Base-by-base conservation (phyloP, 2,329 filamentous ascomycete genomes). In the Metarhizium anisopliae region DNA sequence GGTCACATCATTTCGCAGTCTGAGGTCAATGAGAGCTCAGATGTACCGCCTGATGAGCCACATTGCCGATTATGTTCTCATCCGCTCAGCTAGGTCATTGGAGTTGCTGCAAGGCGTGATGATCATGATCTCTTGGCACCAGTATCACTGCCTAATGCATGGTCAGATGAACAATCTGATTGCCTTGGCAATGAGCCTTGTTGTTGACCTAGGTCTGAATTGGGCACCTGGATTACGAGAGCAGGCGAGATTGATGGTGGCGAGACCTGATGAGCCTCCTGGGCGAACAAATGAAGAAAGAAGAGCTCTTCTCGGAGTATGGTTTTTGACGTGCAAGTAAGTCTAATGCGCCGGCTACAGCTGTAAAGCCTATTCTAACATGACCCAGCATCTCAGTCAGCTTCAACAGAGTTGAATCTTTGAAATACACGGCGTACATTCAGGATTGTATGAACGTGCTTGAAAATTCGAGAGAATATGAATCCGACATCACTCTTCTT, bases 71-170 rank as follows among this genome's bases (percentile, higher is more conserved):
- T 69, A 74, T 55, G 73, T 80, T 69, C 64, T 81, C 13, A 70
- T 80, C 47, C 69, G 75, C 2, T 77, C 75, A 0, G 75, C 78
- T 54, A 67, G 77, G 16, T 80, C 78, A 0, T 59, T 81, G 11
- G 79, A 81, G 56, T 62, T 81, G 2, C 64, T 81, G 0, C 69
- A 76, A 55, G 75, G 77, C 0, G 71, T 81, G 3, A 63, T 81
- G 2, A 71, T 80, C 0, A 72, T 80, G 30, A 59, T 78, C 2
- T 73, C 73, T 0, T 81, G 73, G 70, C 79, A 80, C 55, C 78
- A 81, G 50, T 77, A 81, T 52, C 78, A 81, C 61, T 81, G 78
- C 59, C 72, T 79, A 58, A 70, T 76, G 63, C 78, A 81, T 53
- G 70, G 73, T 0, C 80, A 82, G 57, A 63, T 82, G 13, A 74